Base-by-base conservation (phyloP, 1,284 basidiomycete species). In the Paramarasmius palmivorus region DNA sequence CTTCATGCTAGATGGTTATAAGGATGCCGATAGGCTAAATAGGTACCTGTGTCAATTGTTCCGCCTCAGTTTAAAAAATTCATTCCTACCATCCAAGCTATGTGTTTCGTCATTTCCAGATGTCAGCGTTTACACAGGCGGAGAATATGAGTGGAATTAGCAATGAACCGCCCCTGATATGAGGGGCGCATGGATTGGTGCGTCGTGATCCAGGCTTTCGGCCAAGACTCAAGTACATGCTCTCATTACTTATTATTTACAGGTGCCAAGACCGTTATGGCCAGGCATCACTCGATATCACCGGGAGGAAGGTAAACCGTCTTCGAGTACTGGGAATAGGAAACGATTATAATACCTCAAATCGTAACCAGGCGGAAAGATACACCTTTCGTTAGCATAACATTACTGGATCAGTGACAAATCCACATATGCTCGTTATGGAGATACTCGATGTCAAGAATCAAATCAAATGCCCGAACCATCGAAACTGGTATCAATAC, bases 401-500 rank as follows among this genome's bases (percentile, higher is more conserved):
- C 29, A 32, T n/a, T 35, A 32, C 29, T 6, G 12, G 29, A 32
- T 32, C 29, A 32, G 29, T 12, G 29, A 32, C 7, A 32, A n/a
- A n/a, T n/a, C n/a, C n/a, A n/a, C n/a, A 32, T 32, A 32, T 32
- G 29, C 12, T 32, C 7, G 12, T 32, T 32, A 59, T 63, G 53
- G 58, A 63, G 38, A 52, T 61, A 20, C 53, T 63, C 26, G 61
- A 63, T 15, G 52, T 63, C 19, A 63, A 61, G 19, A 63, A 61
- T 36, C 54, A 61, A 22, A 49, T 49, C 1, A 15, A 57, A 4
- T 63, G 60, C 60, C 61, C 8, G 57, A 60, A 42, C 60, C 60
- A 2, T 41, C 20, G 9, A 51, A 32, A 26, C 19, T 22, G 15
- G 20, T 29, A 23, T n/a, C n/a, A n/a, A n/a, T n/a, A n/a, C n/a